Base-by-base conservation (phyloP, 106 monocot species). In the Platanthera zijinensis region DNA sequence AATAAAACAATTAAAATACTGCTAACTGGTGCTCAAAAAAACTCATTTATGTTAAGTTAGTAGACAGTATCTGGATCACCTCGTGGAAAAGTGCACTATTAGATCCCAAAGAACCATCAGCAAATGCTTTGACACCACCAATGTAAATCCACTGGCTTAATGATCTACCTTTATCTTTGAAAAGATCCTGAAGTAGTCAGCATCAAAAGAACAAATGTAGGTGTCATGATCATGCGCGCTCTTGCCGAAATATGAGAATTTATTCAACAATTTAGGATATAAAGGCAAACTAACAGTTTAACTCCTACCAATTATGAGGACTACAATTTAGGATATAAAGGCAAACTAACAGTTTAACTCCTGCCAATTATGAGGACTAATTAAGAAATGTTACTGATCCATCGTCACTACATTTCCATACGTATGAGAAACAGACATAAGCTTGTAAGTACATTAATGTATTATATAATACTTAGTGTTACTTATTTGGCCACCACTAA, bases 81-180 rank as follows among this genome's bases (percentile, higher is more conserved):
- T 97, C 91, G 85, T 97, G 76, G 78, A 97, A 97, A 1, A 97
- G 76, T 63, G 97, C 97, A 91, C 91, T 97, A 59, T 75, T 88
- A n/a, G 97, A 97, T 68, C 97, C 97, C 46, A 97, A 75, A 5
- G 94, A 94, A 46, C 97, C 97, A 88, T 97, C 97, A 71, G 83
- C 79, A 89, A 97, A 97, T 69, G 91, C 87, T 90, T 97, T 97
- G 75, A 94, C 89, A 82, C 97, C 97, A 76, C 97, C 94, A 12
- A 97, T 57, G 78, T 97, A 84, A 57, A 94, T 83, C 84, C 91
- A 88, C 79, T 91, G 86, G 61, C 97, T 97, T 62, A 97, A 75
- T 13, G 77, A 52, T 79, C 74, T 80, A 76, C 94, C 94, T 48
- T 84, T 91, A 56, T 91, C 80, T 76, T 78, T 68, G 22, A 89